Evolutionary conservation across 2,329 filamentous ascomycete species (phyloP).

Genomic region (Aspergillus aculeatinus): DNA sequence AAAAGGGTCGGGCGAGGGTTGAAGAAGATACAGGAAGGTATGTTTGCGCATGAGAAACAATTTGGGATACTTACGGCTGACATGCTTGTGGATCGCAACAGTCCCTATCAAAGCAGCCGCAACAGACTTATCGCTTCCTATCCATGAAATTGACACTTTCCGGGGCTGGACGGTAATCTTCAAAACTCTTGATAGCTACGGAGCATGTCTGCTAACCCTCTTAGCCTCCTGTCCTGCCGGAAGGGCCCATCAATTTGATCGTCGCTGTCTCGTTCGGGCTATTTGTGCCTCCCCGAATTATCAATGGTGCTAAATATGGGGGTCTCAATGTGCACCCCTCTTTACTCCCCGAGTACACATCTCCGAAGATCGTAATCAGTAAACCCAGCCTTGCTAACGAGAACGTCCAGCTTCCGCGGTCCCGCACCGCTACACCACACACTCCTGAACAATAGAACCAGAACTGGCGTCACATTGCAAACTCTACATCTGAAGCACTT

Average conservation of each 20-base stretch:
- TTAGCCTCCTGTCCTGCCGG: constrained; percentile 54
- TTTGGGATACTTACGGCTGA: constrained; percentile 5
- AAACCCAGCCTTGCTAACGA: not conserved
- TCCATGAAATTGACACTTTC: constrained; percentile 80
- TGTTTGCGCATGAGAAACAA: constrained; percentile 12
- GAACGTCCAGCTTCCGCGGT: constrained; percentile 65
- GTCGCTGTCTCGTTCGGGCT: constrained; percentile 93
- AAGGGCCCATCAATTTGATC: constrained; percentile 66
- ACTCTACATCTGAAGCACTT: constrained; percentile 76
- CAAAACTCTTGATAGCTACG: not conserved
- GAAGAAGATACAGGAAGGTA: constrained; percentile 67
- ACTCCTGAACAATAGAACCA: constrained; percentile 61
- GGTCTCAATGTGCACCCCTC: constrained; percentile 94
- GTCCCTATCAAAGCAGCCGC: constrained; percentile 73
- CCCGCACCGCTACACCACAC: constrained; percentile 84
- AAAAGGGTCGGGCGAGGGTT: constrained; percentile 76
- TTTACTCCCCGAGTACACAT: constrained; percentile 71
- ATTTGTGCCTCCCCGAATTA: constrained; percentile 75
- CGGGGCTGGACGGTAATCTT: constrained; percentile 69
- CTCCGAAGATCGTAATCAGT: not conserved
- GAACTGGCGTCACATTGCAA: constrained; percentile 79
- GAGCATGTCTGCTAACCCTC: constrained; percentile 18
- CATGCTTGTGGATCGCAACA: constrained; percentile 34
- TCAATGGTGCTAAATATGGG: constrained; percentile 71
- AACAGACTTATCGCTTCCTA: constrained; percentile 59